Percentiles rank a stretch among this genome's conserved stretches.
Evolutionary conservation across 495 filamentous ascomycete species (phyloP).

Genomic region (Penicillium lividum): DNA sequence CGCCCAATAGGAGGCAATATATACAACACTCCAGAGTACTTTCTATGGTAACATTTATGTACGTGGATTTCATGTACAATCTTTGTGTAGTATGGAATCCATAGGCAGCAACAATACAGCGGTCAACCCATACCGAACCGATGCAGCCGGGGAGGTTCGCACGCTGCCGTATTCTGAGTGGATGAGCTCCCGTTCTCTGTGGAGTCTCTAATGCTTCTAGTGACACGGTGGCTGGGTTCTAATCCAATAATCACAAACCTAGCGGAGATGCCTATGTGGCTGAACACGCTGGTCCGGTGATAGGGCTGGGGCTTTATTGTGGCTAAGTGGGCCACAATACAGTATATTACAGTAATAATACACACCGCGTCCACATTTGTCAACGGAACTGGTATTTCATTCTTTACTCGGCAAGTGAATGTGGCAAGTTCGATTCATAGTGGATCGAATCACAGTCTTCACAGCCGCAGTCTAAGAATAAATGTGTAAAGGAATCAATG

Average conservation of each 20-base stretch:
- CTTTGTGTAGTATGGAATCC: background rate
- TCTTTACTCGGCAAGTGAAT: background rate
- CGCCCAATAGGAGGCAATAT: too few relatives aligned
- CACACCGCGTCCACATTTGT: background rate
- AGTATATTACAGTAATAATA: background rate
- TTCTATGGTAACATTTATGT: background rate
- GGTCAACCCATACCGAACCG: constrained; percentile 8
- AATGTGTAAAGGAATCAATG: background rate
- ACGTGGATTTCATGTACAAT: background rate
- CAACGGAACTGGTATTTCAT: background rate
- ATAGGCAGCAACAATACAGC: constrained; percentile 18
- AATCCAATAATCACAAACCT: constrained; percentile 5
- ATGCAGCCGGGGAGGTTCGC: constrained; percentile 6
- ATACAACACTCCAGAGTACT: too few relatives aligned
- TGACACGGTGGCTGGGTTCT: constrained; percentile 16
- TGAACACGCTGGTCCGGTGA: background rate
- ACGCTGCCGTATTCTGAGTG: constrained; percentile 12
- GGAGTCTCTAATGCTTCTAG: constrained; percentile 6
- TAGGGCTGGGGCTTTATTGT: constrained; percentile 9
- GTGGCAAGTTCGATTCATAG: background rate
- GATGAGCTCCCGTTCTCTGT: constrained; percentile 7
- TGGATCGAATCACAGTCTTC: background rate
- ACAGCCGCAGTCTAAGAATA: background rate
- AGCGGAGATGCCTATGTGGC: constrained; percentile 19
- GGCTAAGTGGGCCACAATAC: background rate